Base-by-base conservation (phyloP, 1,139 yeast species). In the Debaryomyces sp. region DNA sequence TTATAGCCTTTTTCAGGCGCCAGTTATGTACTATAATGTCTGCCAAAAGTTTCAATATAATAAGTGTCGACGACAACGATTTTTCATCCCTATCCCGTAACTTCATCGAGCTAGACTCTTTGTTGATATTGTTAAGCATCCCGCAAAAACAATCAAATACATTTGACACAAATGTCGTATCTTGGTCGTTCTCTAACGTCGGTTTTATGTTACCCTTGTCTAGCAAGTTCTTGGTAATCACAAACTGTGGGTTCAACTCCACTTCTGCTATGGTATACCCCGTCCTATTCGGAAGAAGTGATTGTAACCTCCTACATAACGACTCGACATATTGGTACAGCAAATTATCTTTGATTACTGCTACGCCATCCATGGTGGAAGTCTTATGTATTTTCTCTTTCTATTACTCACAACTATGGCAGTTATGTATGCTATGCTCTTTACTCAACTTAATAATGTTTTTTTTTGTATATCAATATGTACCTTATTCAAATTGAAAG, bases 261-360 rank as follows among this genome's bases (percentile, higher is more conserved):
- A 75, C 75, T 51, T 75, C 80, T n/a, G 68, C 67, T n/a, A 71
- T 54, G 4, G 73, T 58, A 51, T 69, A 66, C 7, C 79, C 78
- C 1, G 79, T 72, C 33, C 72, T 58, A 52, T 62, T 65, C 12
- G 80, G 80, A 30, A 75, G 61, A 34, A 75, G 61, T 23, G 71
- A 63, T 39, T 66, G 71, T 30, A 73, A 56, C 47, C 77, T 56
- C 51, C 62, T 63, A 15, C 60, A 52, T 35, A 68, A 47, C 1
- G 67, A 55, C 32, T 53, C 56, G 42, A 61, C 58, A 48, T 56
- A 68, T 47, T 55, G 59, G 18, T 44, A 35, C 43, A 52, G 55
- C 50, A 48, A 46, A 6, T 39, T 44, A 7, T 46, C 36, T 27
- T 47, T 41, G 8, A 22, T n/a, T 29, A 35, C 22, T 13, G 35